phyloP scores from a whole-genome alignment of 179 eudicot genomes.

The Spinacia oleracea region DNA sequence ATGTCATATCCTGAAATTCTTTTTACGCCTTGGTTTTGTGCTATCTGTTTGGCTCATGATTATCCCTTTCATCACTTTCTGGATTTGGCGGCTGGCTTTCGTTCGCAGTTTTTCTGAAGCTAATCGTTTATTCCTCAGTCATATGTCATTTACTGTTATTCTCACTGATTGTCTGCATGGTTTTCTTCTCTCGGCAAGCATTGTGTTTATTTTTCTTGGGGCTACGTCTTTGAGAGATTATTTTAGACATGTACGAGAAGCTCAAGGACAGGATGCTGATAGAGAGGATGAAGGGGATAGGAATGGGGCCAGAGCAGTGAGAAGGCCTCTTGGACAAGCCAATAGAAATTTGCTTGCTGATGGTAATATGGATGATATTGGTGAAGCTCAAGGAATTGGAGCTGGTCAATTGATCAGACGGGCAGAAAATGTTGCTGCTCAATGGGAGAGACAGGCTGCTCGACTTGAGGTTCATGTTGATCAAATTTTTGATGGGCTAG shows the following conservation, averaged over 20 bases:
- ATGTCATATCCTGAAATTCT: conserved; percentile 87
- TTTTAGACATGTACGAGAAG: conserved; percentile 85
- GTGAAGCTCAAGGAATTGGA: conserved; percentile 82
- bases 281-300: conserved; percentile 94
- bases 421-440: conserved; percentile 95
- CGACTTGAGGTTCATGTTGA: conserved; percentile 99
- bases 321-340: conserved; percentile 73
- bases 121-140: conserved; percentile 77
- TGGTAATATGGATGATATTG: conserved; percentile 77
- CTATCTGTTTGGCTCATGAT: conserved; percentile 96
- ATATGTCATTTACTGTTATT: conserved; percentile 66
- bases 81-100: conserved; percentile 97
- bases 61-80: conserved; percentile 92
- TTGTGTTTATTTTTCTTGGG: conserved; percentile 93
- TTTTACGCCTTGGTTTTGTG: conserved; percentile 88
- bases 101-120: conserved; percentile 91
- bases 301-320: conserved; percentile 89
- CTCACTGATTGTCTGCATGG: conserved; percentile 98
- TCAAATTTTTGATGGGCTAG: conserved; percentile 98
- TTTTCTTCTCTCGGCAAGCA: conserved; percentile 97
- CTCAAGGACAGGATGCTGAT: conserved; percentile 87
- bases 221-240: conserved; percentile 97
- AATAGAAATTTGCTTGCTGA: conserved; percentile 75
- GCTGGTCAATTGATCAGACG: conserved; percentile 88
- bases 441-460: conserved; percentile 99